Base-by-base conservation (phyloP, 345 rosid genomes). In the Melaleuca alternifolia region DNA sequence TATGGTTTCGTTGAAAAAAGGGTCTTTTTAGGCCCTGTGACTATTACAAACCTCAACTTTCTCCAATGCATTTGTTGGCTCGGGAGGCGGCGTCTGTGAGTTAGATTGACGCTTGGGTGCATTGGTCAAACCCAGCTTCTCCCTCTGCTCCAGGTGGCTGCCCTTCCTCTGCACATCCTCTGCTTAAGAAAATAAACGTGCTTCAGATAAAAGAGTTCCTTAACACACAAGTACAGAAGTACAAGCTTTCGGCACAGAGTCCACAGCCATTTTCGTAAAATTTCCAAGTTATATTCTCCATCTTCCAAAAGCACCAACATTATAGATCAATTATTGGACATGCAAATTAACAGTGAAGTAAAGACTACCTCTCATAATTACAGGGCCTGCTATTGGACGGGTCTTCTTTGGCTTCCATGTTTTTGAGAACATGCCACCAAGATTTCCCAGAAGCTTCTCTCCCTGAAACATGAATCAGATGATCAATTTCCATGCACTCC, bases 371-470 rank as follows among this genome's bases (percentile, higher is more conserved):
- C 92, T 89, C 51, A 90, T 92, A 51, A 92, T 87, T 83, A 91
- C 88, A 54, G 99, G 99, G 79, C 99, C 98, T 12, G 77, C 87
- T 13, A 98, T 93, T 54, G 89, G 81, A 84, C 92, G 97, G 82
- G 92, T 95, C 95, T 94, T 96, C 93, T 98, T 96, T 28, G 98
- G 99, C 92, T 96, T 98, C 99, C 99, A 98, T 26, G 98, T 95
- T 91, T 57, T 98, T 48, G 98, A 95, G 89, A 96, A 95, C 88
- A 98, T 93, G 85, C 99, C 99, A 53, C 99, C 99, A 85, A 98
- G 99, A 90, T 93, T 96, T 88, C 98, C 98, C 87, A 98, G 91
- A 87, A 98, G 96, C 91, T 95, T 98, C 92, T 98, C 99, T 85
- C 99, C 99, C 99, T 98, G 94, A 44, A 89, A 48, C 46, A 51